Evolutionary conservation across 2,329 filamentous ascomycete species (phyloP), one percentile per base, ranked within the genome.

Genomic region (Colletotrichum spinosum): DNA sequence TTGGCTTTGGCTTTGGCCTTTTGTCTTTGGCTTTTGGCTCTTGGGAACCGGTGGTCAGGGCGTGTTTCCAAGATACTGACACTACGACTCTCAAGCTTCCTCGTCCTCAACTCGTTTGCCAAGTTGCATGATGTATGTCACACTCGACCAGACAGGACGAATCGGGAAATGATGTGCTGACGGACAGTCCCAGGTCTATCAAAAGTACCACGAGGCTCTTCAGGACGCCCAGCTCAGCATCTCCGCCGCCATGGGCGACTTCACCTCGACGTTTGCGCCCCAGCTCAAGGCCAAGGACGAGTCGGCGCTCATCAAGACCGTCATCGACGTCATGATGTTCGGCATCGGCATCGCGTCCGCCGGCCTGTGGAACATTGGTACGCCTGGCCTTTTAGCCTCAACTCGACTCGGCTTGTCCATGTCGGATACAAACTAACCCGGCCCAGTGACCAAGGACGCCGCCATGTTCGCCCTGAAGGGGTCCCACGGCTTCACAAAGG

Each of bases 211-310:
- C 3, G 60, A 63, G 5, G 34, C 60, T 2, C 48, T 63, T 2
- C 60, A 63, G 7, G 60, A 63, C 41, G 55, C 60, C 0, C 60
- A 63, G 5, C n/a, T 63, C 11, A 52, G 60, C 37, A 11, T 59
- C 4, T 17, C 49, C 1, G 15, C 48, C 6, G n/a, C 34, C 0
- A 59, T 63, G 3, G 60, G 55, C 4, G 60, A 63, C 25, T 59
- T 63, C 48, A 53, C 41, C 4, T 17, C 10, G 3, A 34, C 49
- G 2, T 63, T 63, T 2, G 46, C 60, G 6, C 55, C 60, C 0
- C 6, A 59, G 13, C 7, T 59, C 2, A 49, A 63, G 42, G 25
- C 13, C 3, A 6, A 63, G 7, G 55, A 63, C 6, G 13, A 53
- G 1, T 49, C 60, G 9, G n/a, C 25, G 0, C 4, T 63, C 3